A percentile compares a stretch with the other conserved stretches of the same genome.
Conservation (phyloP, 768 basidiomycete species). For the Kockovaella imperatae region DNA sequence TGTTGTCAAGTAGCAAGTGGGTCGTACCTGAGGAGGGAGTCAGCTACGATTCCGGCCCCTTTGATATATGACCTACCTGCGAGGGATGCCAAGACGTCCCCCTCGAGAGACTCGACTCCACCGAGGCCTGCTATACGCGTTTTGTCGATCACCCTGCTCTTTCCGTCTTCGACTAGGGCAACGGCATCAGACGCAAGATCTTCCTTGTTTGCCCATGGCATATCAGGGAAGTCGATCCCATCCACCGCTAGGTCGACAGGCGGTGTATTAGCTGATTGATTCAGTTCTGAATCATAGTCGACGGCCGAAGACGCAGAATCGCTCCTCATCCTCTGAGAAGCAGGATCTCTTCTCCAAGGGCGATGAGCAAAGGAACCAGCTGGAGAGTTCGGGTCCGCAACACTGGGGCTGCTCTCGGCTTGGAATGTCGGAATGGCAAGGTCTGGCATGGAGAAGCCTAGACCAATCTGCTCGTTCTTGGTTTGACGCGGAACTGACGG, state of each 20-base stretch:
- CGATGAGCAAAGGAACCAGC: constrained; percentile 19
- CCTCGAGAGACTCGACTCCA: constrained; percentile 27
- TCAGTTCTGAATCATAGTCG: constrained; percentile 21
- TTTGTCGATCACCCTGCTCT: constrained; percentile 30
- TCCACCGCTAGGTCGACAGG: too few relatives aligned
- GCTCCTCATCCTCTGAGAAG: constrained; percentile 26
- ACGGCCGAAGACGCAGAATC: constrained; percentile 30
- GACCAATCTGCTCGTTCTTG: constrained; percentile 18
- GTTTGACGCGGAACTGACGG: constrained; percentile 18
- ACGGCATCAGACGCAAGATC: constrained; percentile 17
- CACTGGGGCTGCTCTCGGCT: constrained; percentile 1
- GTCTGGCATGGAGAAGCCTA: constrained; percentile 24
- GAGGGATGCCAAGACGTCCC: constrained; percentile 26
- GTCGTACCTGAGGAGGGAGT: constrained; percentile 62
- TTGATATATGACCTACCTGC: constrained; percentile 51
- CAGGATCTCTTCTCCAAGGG: constrained; percentile 30
- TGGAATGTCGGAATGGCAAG: constrained; percentile 5
- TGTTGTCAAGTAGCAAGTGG: constrained; percentile 81
- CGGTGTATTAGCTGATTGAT: too few relatives aligned
- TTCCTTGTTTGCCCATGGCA: constrained; percentile 14
- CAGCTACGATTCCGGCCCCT: constrained; percentile 2
- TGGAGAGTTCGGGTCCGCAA: constrained; percentile 12
- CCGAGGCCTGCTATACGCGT: constrained; percentile 28
- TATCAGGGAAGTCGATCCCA: constrained; percentile 8
- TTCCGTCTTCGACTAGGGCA: constrained; percentile 35